Evolutionary conservation across 768 basidiomycete species (phyloP), one percentile per base, ranked within the genome.

Genomic region (Hypholoma fasciculare): DNA sequence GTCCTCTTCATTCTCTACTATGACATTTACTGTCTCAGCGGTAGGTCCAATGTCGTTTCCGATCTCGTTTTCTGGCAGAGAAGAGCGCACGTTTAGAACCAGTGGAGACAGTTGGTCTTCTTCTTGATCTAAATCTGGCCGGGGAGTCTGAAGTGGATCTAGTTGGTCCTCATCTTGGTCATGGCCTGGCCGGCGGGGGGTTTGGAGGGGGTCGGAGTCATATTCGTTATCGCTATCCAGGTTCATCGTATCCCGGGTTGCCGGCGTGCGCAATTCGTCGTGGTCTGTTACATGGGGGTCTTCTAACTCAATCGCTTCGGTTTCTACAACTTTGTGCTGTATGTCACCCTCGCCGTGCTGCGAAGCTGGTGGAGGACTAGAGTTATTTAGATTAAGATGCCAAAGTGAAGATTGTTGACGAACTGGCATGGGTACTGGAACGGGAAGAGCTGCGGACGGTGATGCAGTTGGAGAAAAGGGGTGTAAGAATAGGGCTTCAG

Each of bases 141-240:
- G 61, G 17, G 68, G 69, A 0, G 67, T 69, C 20, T 61, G 65
- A 3, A 69, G 58, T 3, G 64, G 63, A 37, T 69, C 69, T 20
- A 30, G 57, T 11, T 66, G 64, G 17, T 64, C 44, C 48, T 67
- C 60, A 16, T 65, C 30, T 26, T 2, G 43, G 26, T 54, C 30
- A 34, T 51, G 49, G 46, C 49, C 48, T 16, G 30, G 27, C 54
- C 54, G 61, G 16, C 37, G 61, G 17, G 68, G 69, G 0, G 67
- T 69, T 27, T 61, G 65, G 3, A 69, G 58, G 4, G 64, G 63
- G 34, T 69, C 69, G 17, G 37, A 54, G 13, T 66, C 65, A 17
- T 64, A 49, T 51, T 67, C 60, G 23, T 65, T 58, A n/a, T 58
- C 50, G 7, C 44, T 57, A 11, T 50, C 56, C 5, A 42, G 13